Evolutionary conservation across 2,329 filamentous ascomycete genomes (phyloP), one percentile per base, ranked within the genome.

Genomic region (Coniella vitis): DNA sequence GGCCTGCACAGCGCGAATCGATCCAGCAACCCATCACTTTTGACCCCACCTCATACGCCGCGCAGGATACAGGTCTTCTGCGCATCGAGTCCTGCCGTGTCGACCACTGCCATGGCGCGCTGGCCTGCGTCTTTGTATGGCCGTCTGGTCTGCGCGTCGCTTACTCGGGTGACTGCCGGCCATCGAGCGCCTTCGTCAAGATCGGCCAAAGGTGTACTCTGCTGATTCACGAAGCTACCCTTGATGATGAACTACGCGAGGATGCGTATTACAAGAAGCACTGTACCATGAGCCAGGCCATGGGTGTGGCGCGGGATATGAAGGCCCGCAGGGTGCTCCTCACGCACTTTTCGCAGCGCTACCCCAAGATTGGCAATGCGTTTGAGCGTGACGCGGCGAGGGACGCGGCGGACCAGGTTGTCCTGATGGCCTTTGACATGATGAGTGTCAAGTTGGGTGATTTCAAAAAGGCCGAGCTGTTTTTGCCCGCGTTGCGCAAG

Each of bases 271-370:
- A 85, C 45, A 98, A 98, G 78, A 90, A 86, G 61, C 93, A 98
- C 70, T 87, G 79, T 35, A 98, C 93, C 8, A 87, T 90, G 54
- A 78, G 78, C 13, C 93, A 98, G 69, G 93, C 93, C 1, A 76
- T 98, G 3, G 75, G 73, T 38, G 78, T 97, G 3, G 91, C 85
- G 2, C 74, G 77, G 12, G 69, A 73, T 39, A 98, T 98, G 93
- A 67, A 77, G 22, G 93, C 90, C 0, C 79, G 83, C 55, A 76
- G 87, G 14, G 83, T 93, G 14, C 69, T 98, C 48, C 74, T 98
- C 42, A 98, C 93, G 7, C 93, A 98, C 65, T 98, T 98, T 68
- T 90, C 84, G 48, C 93, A 98, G 70, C 78, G 93, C 7, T 98
- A 98, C 65, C 85, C 88, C 59, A 91, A 91, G 67, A 72, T 81